Base-by-base conservation (phyloP, 2,329 filamentous ascomycete species). In the Fusarium virguliforme region DNA sequence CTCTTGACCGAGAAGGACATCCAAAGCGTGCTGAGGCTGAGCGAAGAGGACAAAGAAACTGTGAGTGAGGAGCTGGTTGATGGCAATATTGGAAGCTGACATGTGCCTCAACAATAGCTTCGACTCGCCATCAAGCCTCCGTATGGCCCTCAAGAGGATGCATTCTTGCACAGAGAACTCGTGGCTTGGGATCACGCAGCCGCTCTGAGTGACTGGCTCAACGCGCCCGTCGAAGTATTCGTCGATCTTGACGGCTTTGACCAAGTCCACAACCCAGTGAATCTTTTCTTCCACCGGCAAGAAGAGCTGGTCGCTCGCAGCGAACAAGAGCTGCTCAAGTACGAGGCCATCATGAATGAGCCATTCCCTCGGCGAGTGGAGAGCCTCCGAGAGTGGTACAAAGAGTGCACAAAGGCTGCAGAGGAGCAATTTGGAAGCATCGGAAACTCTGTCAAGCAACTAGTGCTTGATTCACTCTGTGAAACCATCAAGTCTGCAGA, bases 221-320 rank as follows among this genome's bases (percentile, higher is more conserved):
- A 62, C 6, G 43, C 59, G 2, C 43, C 62, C 12, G 76, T 77
- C 38, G 80, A 78, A 59, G 74, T 82, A 37, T 78, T 80, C 46
- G 75, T 81, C 59, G 82, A 83, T 65, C 77, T 79, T 9, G 79
- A 78, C 60, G 82, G 80, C 58, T 75, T 81, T 43, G 74, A 78
- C 3, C 78, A 83, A 65, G 77, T 83, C 34, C 79, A 83, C 38
- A 82, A 76, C 38, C 77, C 82, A 2, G 88, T 88, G 3, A 84
- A 89, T 37, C 87, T 88, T 4, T 85, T 86, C 43, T 65, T 73
- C n/a, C 74, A 75, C 15, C 70, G 73, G n/a, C 74, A 75, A 28
- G 74, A 75, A 56, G 74, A 75, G 34, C 67, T 75, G 7, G 64
- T 72, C 22, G 67, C 67, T 3, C 74, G 74, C 10, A 72, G 59